Evolutionary conservation across 176 grass and related monocot species (phyloP), one percentile per base, ranked within the genome.

Genomic region (Typha latifolia): DNA sequence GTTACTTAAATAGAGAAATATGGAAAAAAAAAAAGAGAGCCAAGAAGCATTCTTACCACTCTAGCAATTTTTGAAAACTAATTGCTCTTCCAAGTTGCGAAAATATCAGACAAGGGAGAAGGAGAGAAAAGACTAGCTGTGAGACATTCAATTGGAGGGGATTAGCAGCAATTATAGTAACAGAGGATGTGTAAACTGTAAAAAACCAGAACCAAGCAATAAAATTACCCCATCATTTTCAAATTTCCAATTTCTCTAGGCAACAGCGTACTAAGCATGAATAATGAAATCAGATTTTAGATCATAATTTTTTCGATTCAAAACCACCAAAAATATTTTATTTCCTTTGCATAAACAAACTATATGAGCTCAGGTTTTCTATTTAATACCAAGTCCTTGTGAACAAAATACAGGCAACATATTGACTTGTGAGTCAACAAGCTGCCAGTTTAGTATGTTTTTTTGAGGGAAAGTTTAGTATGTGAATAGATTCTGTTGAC

Each of bases 71-170:
- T 66, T 99, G 67, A 14, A 90, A 29, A 43, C 80, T 94, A 74
- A 94, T 93, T 69, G 95, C 84, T 74, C 79, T 89, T 48, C 95
- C 95, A 73, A 99, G 68, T 50, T 99, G 83, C 48, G 89, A 99
- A 82, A 99, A 99, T 72, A 99, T 99, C 66, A 99, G 86, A 78
- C 95, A 99, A 64, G 95, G 95, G 32, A 99, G 86, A 24, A 99
- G 84, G 69, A 99, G 95, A 14, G 95, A 99, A 76, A 99, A 99
- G 51, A 99, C 95, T 73, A 99, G 89, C 95, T 99, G 89, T 82
- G 77, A 50, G 62, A 51, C 3, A 37, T 78, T 49, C 55, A 83
- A 76, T 78, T 62, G 47, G 69, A 74, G 23, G 5, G 3, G 14
- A 20, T 59, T 59, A 59, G 11, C 53, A 59, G 6, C 3, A 59